Base-by-base conservation (phyloP, 768 basidiomycete genomes). In the Krasilnikovozyma curviuscula region DNA sequence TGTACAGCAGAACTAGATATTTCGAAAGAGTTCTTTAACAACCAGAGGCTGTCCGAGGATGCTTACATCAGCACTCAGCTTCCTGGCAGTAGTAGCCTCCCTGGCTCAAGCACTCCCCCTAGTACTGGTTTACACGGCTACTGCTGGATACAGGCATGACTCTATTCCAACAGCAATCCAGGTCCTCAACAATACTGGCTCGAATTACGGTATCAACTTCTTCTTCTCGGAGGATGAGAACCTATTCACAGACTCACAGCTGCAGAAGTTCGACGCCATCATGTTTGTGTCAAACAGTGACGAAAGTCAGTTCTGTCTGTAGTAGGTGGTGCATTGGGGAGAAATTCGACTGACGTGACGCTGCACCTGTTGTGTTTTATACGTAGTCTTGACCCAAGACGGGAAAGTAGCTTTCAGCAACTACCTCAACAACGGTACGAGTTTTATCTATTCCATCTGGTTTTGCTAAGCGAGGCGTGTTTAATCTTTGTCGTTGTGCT, bases 91-190 rank as follows among this genome's bases (percentile, higher is more conserved):
- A n/a, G n/a, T n/a, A n/a, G n/a, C n/a, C n/a, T n/a, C n/a, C n/a
- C n/a, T n/a, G n/a, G n/a, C n/a, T n/a, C n/a, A n/a, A n/a, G n/a
- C n/a, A n/a, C n/a, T n/a, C n/a, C n/a, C n/a, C n/a, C n/a, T n/a
- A n/a, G n/a, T n/a, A n/a, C n/a, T n/a, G n/a, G n/a, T n/a, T 33
- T 80, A 76, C 54, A 74, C 77, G 19, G 72, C 72, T 2, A 81
- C 78, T 0, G 59, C 63, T 6, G 72, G 70, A 5, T 83, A 71
- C 61, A 67, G 79, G 49, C 81, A 83, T 56, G 80, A 81, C 51
- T 78, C 76, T 3, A 83, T 83, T 48, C 80, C 80, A 0, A 73
- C 74, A 1, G 79, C 80, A 3, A 72, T 79, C 24, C 62, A 71
- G 35, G 72, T 71, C 0, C 62, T 83, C 33, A 69, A 70, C 48